These are phyloP conservation scores for Pseudogymnoascus verrucosus DNA, from an alignment of 2,329 filamentous ascomycete species.

Conservation along the genomic window DNA sequence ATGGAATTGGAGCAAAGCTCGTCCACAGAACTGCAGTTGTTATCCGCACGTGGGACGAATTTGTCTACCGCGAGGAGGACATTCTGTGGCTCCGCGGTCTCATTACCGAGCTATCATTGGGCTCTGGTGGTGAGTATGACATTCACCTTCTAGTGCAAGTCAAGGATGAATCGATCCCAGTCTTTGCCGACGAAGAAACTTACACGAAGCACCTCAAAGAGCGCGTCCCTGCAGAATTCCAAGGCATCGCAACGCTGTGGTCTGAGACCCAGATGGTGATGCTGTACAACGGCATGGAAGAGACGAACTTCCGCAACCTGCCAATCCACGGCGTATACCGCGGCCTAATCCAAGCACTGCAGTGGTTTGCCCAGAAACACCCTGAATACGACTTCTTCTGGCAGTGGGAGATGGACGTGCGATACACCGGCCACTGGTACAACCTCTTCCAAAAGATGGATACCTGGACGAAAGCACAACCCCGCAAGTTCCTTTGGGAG, in stretches of 20 bases:
- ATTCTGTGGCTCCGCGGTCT: slow-evolving; percentile 75
- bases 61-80: slow-evolving; percentile 70
- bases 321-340: slow-evolving; percentile 90
- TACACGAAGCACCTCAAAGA: slow-evolving; percentile 62
- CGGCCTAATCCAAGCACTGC: slow-evolving; percentile 87
- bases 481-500: slow-evolving; percentile 75
- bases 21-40: slow-evolving; percentile 65
- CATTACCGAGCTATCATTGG: slow-evolving; percentile 72
- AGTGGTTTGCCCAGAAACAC: slow-evolving; percentile 83
- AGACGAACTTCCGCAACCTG: slow-evolving; percentile 60
- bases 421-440: slow-evolving; percentile 83
- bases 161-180: slow-evolving; percentile 65
- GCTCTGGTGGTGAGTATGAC: slow-evolving; percentile 79
- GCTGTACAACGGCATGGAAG: slow-evolving; percentile 80
- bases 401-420: slow-evolving; percentile 93
- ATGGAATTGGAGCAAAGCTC: slow-evolving; percentile 20
- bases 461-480: slow-evolving; percentile 63
- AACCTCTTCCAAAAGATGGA: slow-evolving; percentile 63
- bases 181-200: slow-evolving; percentile 66
- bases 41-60: slow-evolving; percentile 75
- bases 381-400: slow-evolving; percentile 87
- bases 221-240: slow-evolving; percentile 75
- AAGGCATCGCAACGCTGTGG: slow-evolving; percentile 83
- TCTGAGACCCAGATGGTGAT: slow-evolving; percentile 88
- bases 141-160: slow-evolving; percentile 80